Conservation (phyloP, 1,284 basidiomycete genomes). For the Irpex sp. region DNA sequence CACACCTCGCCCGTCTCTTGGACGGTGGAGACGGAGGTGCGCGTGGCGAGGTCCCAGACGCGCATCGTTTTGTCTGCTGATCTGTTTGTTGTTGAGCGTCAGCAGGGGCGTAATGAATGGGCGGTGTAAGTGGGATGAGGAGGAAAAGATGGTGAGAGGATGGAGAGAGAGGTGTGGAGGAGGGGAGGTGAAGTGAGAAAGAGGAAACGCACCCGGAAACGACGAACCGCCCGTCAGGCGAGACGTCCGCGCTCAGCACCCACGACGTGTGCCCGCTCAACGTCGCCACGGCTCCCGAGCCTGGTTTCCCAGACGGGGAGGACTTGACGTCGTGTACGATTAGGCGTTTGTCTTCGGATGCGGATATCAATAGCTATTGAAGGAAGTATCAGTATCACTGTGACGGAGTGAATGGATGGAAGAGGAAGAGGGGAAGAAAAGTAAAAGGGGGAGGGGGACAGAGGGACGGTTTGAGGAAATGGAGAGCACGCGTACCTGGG, state of each 20-base stretch:
- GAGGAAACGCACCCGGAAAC: constrained; percentile 72
- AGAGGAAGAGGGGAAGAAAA: no score
- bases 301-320: constrained; percentile 51
- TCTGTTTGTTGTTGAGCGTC: constrained; percentile 32
- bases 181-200: no score
- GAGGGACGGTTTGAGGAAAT: no score
- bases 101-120: constrained; percentile 53
- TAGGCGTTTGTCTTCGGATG: constrained; percentile 85
- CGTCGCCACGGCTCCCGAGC: constrained; percentile 76
- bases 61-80: constrained; percentile 85
- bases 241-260: constrained; percentile 79
- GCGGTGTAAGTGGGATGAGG: no score
- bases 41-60: constrained; percentile 82
- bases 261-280: constrained; percentile 84
- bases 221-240: constrained; percentile 73
- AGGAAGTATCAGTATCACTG: neutral
- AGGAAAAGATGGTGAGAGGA: no score
- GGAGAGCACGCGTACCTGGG: no score
- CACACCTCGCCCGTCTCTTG: constrained; percentile 82
- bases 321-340: constrained; percentile 80
- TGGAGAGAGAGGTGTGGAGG: no score
- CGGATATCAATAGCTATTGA: constrained; percentile 72
- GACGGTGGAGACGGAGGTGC: constrained; percentile 73
- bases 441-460: no score
- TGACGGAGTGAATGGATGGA: neutral